Evolutionary conservation across 129 eudicot genomes (phyloP).

Genomic region (carrot (Daucus carota)): DNA sequence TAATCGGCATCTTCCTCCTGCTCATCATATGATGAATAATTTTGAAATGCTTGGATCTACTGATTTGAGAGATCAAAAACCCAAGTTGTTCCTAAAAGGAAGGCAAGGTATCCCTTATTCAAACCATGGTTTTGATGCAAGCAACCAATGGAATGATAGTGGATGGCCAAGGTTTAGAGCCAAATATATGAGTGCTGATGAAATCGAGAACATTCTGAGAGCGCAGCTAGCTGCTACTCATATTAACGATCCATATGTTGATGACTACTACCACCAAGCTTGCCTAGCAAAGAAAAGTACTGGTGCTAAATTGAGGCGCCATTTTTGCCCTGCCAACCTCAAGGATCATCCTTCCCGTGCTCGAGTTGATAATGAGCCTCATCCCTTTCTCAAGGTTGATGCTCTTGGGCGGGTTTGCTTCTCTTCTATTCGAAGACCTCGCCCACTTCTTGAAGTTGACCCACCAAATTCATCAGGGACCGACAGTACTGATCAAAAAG

Average conservation of each 20-base stretch:
- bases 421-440: conserved; percentile 92
- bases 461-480: conserved; percentile 39
- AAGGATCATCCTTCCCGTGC: conserved; percentile 54
- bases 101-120: conserved; percentile 47
- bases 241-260: conserved; percentile 84
- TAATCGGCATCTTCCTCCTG: conserved; percentile 43
- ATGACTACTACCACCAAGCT: conserved; percentile 92
- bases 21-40: conserved; percentile 55
- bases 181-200: conserved; percentile 77
- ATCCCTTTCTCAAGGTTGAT: conserved; percentile 87
- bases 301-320: conserved; percentile 67
- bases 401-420: conserved; percentile 86
- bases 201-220: conserved; percentile 75
- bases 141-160: conserved; percentile 25
- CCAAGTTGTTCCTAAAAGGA: conserved; percentile 33
- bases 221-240: conserved; percentile 90
- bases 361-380: conserved; percentile 68
- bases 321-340: conserved; percentile 69
- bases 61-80: conserved; percentile 53
- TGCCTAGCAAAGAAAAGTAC: conserved; percentile 53
- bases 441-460: conserved; percentile 92
- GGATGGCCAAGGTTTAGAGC: conserved; percentile 81
- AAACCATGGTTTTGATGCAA: conserved; percentile 49
- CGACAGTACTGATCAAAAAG: conserved; percentile 44
- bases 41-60: conserved; percentile 54